Evolutionary conservation across 2,329 filamentous ascomycete genomes (phyloP), one percentile per base, ranked within the genome.

Genomic region (Magnaporthales sp.): DNA sequence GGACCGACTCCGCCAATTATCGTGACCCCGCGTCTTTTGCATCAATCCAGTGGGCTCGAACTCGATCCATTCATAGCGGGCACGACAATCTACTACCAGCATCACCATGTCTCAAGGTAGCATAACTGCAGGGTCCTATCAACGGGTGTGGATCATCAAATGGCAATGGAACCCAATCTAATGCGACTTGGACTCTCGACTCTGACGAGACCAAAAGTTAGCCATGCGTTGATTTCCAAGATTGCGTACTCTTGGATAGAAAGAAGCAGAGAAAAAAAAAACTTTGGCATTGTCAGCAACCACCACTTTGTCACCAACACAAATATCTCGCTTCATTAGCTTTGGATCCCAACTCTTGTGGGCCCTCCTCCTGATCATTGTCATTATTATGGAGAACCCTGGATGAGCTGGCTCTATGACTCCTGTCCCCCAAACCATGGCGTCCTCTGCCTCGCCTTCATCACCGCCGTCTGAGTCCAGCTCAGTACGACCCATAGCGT

Each of bases 401-500:
- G 38, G 38, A 46, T 46, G 38, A 46, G 38, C n/a, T 38, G 19
- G 19, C 5, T 19, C 38, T 19, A 46, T 46, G 38, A 46, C 38
- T 46, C 38, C 38, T 46, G 15, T 46, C 38, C 38, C 19, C 38
- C 38, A 46, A 46, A 46, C 5, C 38, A 46, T 46, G 9, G 27
- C 61, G 24, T 63, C 61, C 15, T 32, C 61, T 24, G 61, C 54
- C 10, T 27, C 56, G 7, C 22, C 31, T 2, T 66, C 65, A 29
- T 61, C 65, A 10, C 46, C n/a, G 15, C 32, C 27, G 19, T 60
- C 58, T 31, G 65, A 66, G 6, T 22, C 22, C 15, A 24, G 58
- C 3, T 31, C 51, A n/a, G 7, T 63, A 24, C 56, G 65, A 29
- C 58, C 65, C 13, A 62, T 66, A 24, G 58, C 65, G 65, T 66